Evolutionary conservation across 2,329 filamentous ascomycete genomes (phyloP).

Genomic region (Paecilomyces sp.): DNA sequence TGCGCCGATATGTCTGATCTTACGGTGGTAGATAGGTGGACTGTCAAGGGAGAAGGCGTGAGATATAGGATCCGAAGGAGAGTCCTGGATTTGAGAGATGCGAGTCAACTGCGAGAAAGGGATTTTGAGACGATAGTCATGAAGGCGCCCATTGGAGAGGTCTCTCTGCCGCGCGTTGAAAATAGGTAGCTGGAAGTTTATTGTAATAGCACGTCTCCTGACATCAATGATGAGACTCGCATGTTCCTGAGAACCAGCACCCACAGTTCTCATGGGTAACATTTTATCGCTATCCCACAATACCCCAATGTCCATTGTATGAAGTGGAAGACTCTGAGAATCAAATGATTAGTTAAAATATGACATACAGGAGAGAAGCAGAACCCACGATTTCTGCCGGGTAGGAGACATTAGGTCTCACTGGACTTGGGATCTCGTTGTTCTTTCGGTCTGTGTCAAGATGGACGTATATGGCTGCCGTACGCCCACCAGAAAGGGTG

Average conservation of each 20-base stretch:
- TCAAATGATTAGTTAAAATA: background rate
- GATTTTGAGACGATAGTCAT: slow-evolving; percentile 37
- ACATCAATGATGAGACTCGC: slow-evolving; percentile 38
- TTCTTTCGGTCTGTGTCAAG: slow-evolving; percentile 16
- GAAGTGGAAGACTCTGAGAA: slow-evolving; percentile 36
- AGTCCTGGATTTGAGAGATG: slow-evolving; percentile 26
- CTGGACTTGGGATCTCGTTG: slow-evolving; percentile 25
- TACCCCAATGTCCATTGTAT: slow-evolving; percentile 56
- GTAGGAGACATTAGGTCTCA: slow-evolving; percentile 22
- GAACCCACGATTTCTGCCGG: slow-evolving; percentile 29
- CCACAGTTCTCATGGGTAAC: slow-evolving; percentile 50
- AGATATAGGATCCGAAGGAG: slow-evolving; percentile 10
- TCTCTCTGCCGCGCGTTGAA: slow-evolving; percentile 7
- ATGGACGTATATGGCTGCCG: slow-evolving; percentile 12
- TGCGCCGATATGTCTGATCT: slow-evolving; percentile 20
- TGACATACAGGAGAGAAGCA: background rate
- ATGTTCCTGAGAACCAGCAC: slow-evolving; percentile 9
- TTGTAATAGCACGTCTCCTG: slow-evolving; percentile 34
- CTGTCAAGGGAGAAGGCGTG: slow-evolving; percentile 35
- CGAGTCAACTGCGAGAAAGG: slow-evolving; percentile 37
- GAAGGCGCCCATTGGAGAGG: slow-evolving; percentile 2
- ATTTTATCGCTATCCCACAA: slow-evolving; percentile 49
- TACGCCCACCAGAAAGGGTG: slow-evolving; percentile 18
- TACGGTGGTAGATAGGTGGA: slow-evolving; percentile 41
- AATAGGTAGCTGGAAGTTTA: slow-evolving; percentile 37